Conservation (phyloP, 2,329 filamentous ascomycete genomes). For the Ophiosphaerella narmari region DNA sequence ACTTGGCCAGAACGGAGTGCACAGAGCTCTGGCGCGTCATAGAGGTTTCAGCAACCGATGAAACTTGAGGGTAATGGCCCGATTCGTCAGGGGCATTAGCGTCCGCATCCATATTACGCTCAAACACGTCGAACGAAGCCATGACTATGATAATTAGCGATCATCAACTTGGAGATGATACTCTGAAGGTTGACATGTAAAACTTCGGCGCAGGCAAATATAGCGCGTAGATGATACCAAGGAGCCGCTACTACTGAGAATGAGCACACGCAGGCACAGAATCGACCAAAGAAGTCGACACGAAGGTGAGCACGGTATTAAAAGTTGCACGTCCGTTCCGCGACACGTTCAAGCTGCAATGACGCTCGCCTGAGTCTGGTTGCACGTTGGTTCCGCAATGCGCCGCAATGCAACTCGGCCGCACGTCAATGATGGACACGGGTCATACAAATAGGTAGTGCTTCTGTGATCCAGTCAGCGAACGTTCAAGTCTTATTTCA, state of each 20-base stretch:
- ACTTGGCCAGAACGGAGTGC: constrained; percentile 16
- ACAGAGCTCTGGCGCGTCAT: constrained; percentile 21
- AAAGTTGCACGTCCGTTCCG: too few species aligned
- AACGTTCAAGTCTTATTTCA: too few species aligned
- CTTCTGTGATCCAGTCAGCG: not conserved
- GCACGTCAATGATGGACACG: not conserved
- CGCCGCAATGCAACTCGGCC: constrained; percentile 7
- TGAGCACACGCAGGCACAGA: too few species aligned
- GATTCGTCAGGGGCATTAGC: constrained; percentile 20
- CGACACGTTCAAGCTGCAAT: constrained; percentile 5
- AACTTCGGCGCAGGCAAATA: constrained; percentile 23
- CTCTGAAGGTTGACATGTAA: constrained; percentile 21
- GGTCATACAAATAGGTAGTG: too few species aligned
- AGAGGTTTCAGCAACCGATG: constrained; percentile 33
- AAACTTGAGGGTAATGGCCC: constrained; percentile 10
- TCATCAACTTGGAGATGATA: constrained; percentile 16
- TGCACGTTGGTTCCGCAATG: constrained; percentile 11
- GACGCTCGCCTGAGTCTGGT: not conserved
- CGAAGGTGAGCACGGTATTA: too few species aligned
- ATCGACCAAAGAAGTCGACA: too few species aligned
- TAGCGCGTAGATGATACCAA: constrained; percentile 18
- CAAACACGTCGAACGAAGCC: constrained; percentile 39
- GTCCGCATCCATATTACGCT: constrained; percentile 19
- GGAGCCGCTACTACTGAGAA: constrained; percentile 11
- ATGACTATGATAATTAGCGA: constrained; percentile 31